Evolutionary conservation across 129 eudicot species (phyloP).

Genomic region (Artemisia annua): DNA sequence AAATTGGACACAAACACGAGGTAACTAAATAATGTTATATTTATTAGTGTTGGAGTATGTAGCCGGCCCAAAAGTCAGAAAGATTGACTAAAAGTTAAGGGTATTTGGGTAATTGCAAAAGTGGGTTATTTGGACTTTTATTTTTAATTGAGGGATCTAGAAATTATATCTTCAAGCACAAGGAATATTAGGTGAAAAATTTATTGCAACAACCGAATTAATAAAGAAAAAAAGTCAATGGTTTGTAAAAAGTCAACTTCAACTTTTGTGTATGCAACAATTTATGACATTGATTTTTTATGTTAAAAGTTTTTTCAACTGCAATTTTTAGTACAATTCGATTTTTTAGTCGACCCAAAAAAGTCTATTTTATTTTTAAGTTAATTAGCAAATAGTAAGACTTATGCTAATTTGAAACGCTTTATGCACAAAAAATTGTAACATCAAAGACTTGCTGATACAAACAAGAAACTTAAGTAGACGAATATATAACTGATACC

Average conservation of each 20-base stretch:
- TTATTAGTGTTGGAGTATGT: slow-evolving; percentile 28
- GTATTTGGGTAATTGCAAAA: not conserved
- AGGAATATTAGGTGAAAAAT: slow-evolving; percentile 30
- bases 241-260: slow-evolving; percentile 23
- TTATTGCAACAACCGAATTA: slow-evolving; percentile 26
- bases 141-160: not conserved
- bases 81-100: slow-evolving; percentile 9
- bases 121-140: slow-evolving; percentile 16
- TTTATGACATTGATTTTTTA: slow-evolving; percentile 1
- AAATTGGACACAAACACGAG: slow-evolving; percentile 9
- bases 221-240: slow-evolving; percentile 25
- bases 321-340: not conserved
- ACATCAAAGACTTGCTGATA: no score
- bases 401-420: no score
- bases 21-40: not conserved
- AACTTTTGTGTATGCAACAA: not conserved
- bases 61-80: slow-evolving; percentile 36
- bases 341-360: no score
- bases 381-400: no score
- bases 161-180: slow-evolving; percentile 20
- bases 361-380: no score
- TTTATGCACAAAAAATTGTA: no score
- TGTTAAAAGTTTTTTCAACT: not conserved
- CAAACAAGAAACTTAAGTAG: no score
- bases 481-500: no score